phyloP scores from a whole-genome alignment of 768 basidiomycete species.

The Pleurotus citrinopileatus region DNA sequence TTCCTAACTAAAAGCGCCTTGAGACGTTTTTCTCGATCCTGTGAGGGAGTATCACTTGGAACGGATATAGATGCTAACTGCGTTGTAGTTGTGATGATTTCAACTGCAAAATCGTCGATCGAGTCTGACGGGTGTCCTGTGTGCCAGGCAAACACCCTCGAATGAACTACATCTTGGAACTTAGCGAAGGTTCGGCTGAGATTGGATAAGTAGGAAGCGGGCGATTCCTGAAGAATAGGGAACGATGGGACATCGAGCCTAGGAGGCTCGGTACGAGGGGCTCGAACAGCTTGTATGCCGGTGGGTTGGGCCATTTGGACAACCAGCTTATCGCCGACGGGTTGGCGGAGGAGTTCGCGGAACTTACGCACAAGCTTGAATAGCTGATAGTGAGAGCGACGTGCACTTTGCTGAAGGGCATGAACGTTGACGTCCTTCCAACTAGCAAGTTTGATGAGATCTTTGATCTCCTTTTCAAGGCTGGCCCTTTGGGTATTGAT shows the following conservation, averaged over 20 bases:
- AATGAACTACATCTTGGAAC: constrained; percentile 43
- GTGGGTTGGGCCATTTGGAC: constrained; percentile 26
- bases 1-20: constrained; percentile 82
- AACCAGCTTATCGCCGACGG: constrained; percentile 43
- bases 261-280: not conserved
- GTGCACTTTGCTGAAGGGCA: constrained; percentile 88
- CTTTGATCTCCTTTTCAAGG: constrained; percentile 79
- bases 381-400: constrained; percentile 85
- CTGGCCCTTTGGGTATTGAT: constrained; percentile 52
- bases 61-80: constrained; percentile 48
- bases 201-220: constrained; percentile 33
- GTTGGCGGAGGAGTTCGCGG: constrained; percentile 82
- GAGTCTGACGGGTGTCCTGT: constrained; percentile 32
- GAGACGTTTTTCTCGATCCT: constrained; percentile 56
- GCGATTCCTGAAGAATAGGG: constrained; percentile 3
- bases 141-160: constrained; percentile 41
- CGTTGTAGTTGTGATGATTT: constrained; percentile 62
- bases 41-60: constrained; percentile 37
- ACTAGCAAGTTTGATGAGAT: constrained; percentile 91
- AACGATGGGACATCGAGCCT: constrained; percentile 1
- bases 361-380: constrained; percentile 91
- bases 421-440: constrained; percentile 98
- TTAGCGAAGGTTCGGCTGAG: constrained; percentile 47
- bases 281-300: not conserved
- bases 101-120: constrained; percentile 55